phyloP scores from a whole-genome alignment of 306 rosid species.

The Cercis canadensis region DNA sequence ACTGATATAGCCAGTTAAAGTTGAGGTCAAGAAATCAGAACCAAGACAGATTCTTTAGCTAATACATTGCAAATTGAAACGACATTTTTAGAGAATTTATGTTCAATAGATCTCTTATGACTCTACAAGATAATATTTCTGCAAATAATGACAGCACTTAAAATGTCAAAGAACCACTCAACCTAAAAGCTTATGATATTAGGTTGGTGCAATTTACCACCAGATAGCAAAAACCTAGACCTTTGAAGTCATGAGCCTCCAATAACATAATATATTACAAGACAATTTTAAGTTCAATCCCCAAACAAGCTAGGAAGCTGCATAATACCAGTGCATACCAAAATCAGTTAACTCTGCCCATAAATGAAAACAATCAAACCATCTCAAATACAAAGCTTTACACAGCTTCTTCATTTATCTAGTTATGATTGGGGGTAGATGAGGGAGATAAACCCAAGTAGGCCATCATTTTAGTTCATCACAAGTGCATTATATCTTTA shows the following conservation, averaged over 20 bases:
- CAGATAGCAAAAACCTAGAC: no score
- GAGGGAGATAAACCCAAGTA: slow-evolving; percentile 6
- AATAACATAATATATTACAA: no score
- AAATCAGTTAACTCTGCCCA: slow-evolving; percentile 4
- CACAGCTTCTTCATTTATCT: neutral
- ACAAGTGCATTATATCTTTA: slow-evolving; percentile 22
- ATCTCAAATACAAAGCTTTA: slow-evolving; percentile 15
- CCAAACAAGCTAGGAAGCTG: slow-evolving; percentile 6
- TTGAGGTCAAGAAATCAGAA: no score
- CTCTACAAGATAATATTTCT: slow-evolving; percentile 3
- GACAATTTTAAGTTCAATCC: neutral
- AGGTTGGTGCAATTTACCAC: no score
- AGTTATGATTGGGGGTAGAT: neutral
- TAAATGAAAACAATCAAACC: slow-evolving; percentile 30
- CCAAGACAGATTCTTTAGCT: no score
- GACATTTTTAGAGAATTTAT: no score
- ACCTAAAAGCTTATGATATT: no score
- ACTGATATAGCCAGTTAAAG: neutral
- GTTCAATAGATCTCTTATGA: neutral
- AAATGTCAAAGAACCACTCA: slow-evolving; percentile 12
- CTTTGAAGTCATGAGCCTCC: no score
- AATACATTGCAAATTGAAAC: no score
- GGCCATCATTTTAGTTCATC: neutral
- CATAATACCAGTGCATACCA: neutral
- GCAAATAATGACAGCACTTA: slow-evolving; percentile 9